Evolutionary conservation across 441 rosid species (phyloP).

Genomic region (Pelargonium cotyledonis): DNA sequence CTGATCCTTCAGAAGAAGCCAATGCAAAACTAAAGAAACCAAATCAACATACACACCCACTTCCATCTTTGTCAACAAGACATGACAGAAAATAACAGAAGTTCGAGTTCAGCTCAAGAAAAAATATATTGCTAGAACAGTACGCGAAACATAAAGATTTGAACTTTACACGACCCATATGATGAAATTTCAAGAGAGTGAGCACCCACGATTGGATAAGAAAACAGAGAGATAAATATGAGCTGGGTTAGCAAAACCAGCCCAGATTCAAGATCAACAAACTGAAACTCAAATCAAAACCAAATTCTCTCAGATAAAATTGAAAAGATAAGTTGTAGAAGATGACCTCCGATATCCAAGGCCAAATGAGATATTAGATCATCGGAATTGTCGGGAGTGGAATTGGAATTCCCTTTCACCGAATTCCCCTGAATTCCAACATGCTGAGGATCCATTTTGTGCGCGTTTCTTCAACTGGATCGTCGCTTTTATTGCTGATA

Average conservation of each 20-base stretch:
- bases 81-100: too few species aligned
- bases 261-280: neutral
- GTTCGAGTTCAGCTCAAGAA: too few species aligned
- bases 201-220: neutral
- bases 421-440: neutral
- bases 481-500: neutral
- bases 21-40: neutral
- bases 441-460: too few species aligned
- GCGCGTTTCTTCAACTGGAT: too few species aligned
- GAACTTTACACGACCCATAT: neutral
- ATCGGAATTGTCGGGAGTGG: neutral
- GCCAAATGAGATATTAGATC: neutral
- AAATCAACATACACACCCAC: neutral
- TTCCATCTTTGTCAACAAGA: too few species aligned
- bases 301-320: neutral
- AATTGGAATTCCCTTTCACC: neutral
- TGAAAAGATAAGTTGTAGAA: neutral
- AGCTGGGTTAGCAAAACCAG: neutral
- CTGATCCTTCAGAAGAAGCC: too few species aligned
- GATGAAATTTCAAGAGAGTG: neutral
- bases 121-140: too few species aligned
- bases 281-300: neutral
- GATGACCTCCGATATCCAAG: neutral
- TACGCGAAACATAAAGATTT: neutral
- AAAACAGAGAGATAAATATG: neutral